These are phyloP conservation scores for Nicotiana attenuata DNA, from an alignment of 257 asterid genomes.

Conservation along the genomic window DNA sequence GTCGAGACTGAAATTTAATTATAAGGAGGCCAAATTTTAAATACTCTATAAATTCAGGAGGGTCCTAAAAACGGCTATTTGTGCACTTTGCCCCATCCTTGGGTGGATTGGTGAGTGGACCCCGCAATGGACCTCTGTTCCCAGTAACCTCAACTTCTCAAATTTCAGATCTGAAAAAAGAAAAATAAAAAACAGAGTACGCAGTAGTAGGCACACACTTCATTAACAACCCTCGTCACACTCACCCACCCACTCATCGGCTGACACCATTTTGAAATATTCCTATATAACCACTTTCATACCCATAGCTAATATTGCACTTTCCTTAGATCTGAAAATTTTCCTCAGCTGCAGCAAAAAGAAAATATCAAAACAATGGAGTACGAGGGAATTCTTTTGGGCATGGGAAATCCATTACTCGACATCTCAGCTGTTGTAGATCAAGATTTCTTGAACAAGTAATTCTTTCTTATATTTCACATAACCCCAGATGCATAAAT, in stretches of 20 bases:
- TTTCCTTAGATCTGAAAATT: background rate
- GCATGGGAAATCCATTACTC: conserved; percentile 93
- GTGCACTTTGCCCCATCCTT: no score
- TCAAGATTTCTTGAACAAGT: conserved; percentile 80
- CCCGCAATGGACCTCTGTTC: no score
- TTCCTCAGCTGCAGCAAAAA: background rate
- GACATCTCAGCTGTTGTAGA: conserved; percentile 87
- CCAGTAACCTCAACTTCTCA: no score
- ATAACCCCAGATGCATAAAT: background rate
- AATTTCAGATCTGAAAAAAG: background rate
- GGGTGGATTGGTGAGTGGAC: no score
- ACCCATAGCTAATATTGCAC: background rate
- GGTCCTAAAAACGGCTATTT: no score
- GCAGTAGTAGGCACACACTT: background rate
- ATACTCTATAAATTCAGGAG: no score
- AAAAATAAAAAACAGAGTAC: no score
- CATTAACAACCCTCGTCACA: background rate
- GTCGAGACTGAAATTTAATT: no score
- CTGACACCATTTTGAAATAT: background rate
- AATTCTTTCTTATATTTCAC: conserved; percentile 5
- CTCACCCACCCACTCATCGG: background rate
- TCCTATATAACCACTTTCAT: background rate
- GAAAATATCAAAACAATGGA: conserved; percentile 37
- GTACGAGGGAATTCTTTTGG: conserved; percentile 63
- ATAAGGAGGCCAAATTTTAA: no score